Percentiles rank a stretch among this genome's conserved stretches.
Conservation (phyloP, 2,329 filamentous ascomycete genomes). For the Colletotrichum tropicale region DNA sequence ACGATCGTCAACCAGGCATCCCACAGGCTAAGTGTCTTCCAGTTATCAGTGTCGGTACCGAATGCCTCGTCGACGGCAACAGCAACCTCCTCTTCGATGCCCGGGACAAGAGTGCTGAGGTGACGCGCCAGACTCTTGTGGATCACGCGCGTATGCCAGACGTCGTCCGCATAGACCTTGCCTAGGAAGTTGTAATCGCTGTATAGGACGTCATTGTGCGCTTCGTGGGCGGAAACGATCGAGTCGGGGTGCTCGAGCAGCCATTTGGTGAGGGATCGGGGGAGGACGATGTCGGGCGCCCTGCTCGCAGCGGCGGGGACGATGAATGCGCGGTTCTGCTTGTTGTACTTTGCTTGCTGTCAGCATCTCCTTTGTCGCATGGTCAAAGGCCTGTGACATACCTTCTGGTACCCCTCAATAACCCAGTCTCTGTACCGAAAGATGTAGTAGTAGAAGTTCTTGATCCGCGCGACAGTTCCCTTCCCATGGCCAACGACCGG, state of each 20-base stretch:
- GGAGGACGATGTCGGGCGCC: constrained; percentile 48
- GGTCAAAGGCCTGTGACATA: constrained; percentile 14
- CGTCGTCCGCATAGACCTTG: constrained; percentile 33
- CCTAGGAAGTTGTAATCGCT: constrained; percentile 48
- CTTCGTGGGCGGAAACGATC: constrained; percentile 42
- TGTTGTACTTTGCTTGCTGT: constrained; percentile 38
- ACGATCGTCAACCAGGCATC: constrained; percentile 46
- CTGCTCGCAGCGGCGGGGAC: constrained; percentile 44
- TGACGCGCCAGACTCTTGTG: constrained; percentile 49
- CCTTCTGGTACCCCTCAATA: constrained; percentile 46
- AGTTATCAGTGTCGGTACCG: constrained; percentile 36
- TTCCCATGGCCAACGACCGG: constrained; percentile 44
- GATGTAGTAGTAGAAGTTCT: constrained; percentile 44
- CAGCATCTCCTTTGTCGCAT: background rate
- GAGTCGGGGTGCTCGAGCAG: constrained; percentile 52
- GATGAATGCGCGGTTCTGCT: constrained; percentile 44
- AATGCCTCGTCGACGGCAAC: constrained; percentile 39
- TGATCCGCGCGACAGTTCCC: constrained; percentile 38
- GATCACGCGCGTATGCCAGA: constrained; percentile 44
- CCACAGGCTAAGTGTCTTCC: constrained; percentile 47
- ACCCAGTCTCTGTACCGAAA: constrained; percentile 43
- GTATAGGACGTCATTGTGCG: constrained; percentile 43
- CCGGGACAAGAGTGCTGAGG: constrained; percentile 40
- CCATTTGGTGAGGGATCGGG: constrained; percentile 47
- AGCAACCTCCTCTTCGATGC: constrained; percentile 44